phyloP scores from a whole-genome alignment of 768 basidiomycete genomes.

The Kondoa malvinella region DNA sequence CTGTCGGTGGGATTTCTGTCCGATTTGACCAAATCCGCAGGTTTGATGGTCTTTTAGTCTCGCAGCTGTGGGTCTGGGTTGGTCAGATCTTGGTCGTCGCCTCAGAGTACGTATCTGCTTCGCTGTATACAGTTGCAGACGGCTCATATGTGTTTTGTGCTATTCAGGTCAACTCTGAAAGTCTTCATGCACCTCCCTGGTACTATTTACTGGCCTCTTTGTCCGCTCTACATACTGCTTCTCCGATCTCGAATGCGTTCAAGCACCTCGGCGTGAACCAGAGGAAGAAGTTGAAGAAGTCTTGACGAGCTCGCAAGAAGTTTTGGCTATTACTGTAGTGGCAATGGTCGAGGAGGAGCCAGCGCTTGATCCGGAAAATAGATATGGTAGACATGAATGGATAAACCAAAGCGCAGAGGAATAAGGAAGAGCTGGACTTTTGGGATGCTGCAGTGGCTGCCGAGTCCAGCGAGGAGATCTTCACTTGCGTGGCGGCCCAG shows the following conservation, averaged over 20 bases:
- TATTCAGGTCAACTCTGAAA: too few relatives aligned
- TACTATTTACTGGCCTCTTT: too few relatives aligned
- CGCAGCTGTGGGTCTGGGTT: too few relatives aligned
- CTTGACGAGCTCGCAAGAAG: neutral
- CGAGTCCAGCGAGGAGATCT: slow-evolving; percentile 97
- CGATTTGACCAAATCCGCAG: too few relatives aligned
- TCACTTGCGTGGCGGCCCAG: slow-evolving; percentile 81
- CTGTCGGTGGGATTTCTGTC: too few relatives aligned
- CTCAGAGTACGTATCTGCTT: too few relatives aligned
- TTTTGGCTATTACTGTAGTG: neutral
- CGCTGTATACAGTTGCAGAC: too few relatives aligned
- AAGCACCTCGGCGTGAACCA: neutral
- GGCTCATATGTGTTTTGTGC: too few relatives aligned
- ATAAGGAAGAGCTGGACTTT: slow-evolving; percentile 58
- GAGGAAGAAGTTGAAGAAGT: slow-evolving; percentile 5
- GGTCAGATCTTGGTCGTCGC: too few relatives aligned
- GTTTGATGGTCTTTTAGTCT: too few relatives aligned
- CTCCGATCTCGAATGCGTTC: neutral
- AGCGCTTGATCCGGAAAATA: slow-evolving; percentile 32
- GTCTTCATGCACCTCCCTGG: too few relatives aligned
- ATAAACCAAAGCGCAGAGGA: slow-evolving; percentile 29
- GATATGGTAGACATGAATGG: slow-evolving; percentile 32
- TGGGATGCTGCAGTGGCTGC: slow-evolving; percentile 89
- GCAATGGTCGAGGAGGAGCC: slow-evolving; percentile 14
- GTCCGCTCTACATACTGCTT: neutral